Conservation (phyloP, 1,284 basidiomycete genomes). For the Naganishia cerealis region DNA sequence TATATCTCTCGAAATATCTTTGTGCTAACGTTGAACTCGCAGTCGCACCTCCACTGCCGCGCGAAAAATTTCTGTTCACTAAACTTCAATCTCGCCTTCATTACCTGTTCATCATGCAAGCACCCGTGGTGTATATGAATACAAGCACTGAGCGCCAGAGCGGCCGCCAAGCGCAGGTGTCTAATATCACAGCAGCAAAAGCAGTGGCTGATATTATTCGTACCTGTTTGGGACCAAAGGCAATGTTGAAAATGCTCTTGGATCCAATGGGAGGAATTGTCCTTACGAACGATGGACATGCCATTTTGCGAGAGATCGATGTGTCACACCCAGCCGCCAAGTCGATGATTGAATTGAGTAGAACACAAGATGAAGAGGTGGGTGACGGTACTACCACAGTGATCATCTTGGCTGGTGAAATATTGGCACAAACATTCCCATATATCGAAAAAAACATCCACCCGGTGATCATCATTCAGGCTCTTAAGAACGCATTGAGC, state of each 20-base stretch:
- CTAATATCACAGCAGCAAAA: too few relatives aligned
- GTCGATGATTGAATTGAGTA: constrained; percentile 95
- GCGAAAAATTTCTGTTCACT: too few relatives aligned
- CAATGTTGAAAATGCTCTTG: constrained; percentile 99
- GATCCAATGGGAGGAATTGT: constrained; percentile 97
- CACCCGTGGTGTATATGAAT: too few relatives aligned
- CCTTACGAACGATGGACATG: constrained; percentile 95
- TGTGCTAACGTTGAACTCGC: too few relatives aligned
- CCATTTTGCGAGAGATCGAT: constrained; percentile 94
- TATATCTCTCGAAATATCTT: too few relatives aligned
- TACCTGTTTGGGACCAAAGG: constrained; percentile 94
- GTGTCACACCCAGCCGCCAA: constrained; percentile 98
- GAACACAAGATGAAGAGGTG: constrained; percentile 98
- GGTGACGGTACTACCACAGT: constrained; percentile 97
- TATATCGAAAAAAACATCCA: constrained; percentile 95
- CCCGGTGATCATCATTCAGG: constrained; percentile 96
- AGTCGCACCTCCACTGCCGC: too few relatives aligned
- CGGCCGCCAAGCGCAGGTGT: too few relatives aligned
- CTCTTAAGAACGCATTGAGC: constrained; percentile 92
- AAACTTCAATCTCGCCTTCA: too few relatives aligned
- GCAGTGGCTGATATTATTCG: constrained; percentile 99
- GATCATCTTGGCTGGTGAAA: constrained; percentile 97
- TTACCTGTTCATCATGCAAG: too few relatives aligned
- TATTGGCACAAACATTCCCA: constrained; percentile 89
- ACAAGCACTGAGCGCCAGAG: too few relatives aligned